These are phyloP conservation scores for Corchorus olitorius DNA, from an alignment of 345 rosid species.

Conservation along the genomic window DNA sequence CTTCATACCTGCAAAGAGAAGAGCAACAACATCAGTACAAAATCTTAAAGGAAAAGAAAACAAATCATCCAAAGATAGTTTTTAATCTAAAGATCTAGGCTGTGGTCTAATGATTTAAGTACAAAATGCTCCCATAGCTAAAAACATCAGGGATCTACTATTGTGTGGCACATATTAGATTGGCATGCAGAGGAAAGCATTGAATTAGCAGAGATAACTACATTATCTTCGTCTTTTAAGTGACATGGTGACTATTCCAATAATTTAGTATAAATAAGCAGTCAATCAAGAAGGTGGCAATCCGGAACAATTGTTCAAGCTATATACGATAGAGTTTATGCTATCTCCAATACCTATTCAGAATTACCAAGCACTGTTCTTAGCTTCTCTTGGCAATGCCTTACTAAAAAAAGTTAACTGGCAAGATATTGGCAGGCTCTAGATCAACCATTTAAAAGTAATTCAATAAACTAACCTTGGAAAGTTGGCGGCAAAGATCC, in stretches of 20 bases:
- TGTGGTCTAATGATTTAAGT: neutral
- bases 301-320: neutral
- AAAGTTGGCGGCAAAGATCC: slow-evolving; percentile 93
- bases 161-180: neutral
- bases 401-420: neutral
- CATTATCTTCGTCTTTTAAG: neutral
- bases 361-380: neutral
- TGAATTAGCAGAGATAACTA: neutral
- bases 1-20: slow-evolving; percentile 75
- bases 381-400: neutral
- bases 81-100: slow-evolving; percentile 8
- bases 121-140: neutral
- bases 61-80: neutral
- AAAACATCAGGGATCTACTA: neutral
- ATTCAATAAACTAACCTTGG: slow-evolving; percentile 52
- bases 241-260: neutral
- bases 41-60: neutral
- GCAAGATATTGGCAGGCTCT: neutral
- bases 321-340: neutral
- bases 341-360: neutral
- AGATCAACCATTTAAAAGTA: neutral
- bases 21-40: slow-evolving; percentile 1
- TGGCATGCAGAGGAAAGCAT: neutral
- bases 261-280: neutral
- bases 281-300: neutral